These are phyloP conservation scores for Rubus idaeus DNA, from an alignment of 306 rosid genomes.

Conservation along the genomic window DNA sequence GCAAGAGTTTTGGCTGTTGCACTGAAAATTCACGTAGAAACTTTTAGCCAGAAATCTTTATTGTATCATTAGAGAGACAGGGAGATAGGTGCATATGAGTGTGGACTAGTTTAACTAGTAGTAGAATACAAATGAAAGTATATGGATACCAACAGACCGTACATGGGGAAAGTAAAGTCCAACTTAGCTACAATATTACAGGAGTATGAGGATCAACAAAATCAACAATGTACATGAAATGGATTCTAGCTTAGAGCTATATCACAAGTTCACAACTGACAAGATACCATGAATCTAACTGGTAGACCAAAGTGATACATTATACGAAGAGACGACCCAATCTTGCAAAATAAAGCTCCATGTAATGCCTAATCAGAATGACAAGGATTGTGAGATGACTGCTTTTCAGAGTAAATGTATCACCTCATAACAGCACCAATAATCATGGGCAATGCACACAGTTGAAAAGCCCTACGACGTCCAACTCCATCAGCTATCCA, in stretches of 20 bases:
- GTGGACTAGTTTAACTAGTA: not conserved
- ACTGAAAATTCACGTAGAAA: constrained; percentile 50
- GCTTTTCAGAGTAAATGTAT: constrained; percentile 7
- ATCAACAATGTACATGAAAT: not conserved
- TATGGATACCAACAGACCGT: not conserved
- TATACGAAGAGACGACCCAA: not conserved
- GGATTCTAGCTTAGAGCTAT: not conserved
- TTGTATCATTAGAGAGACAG: not conserved
- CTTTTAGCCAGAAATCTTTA: constrained; percentile 6
- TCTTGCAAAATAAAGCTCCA: not conserved
- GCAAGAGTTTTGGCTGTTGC: constrained; percentile 80
- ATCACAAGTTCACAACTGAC: not conserved
- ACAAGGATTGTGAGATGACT: not conserved
- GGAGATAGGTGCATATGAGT: not conserved
- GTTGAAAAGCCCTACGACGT: constrained; percentile 91
- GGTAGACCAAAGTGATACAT: not conserved
- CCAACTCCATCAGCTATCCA: constrained; percentile 95
- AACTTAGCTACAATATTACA: not conserved
- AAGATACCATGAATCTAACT: not conserved
- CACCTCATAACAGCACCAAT: constrained; percentile 89
- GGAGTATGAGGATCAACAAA: not conserved
- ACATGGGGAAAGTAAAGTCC: not conserved
- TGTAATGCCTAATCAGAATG: not conserved
- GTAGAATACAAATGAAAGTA: not conserved
- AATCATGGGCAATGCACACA: constrained; percentile 87